Evolutionary conservation across 2,329 filamentous ascomycete genomes (phyloP), one percentile per base, ranked within the genome.

Genomic region (Exophiala alcalophila): DNA sequence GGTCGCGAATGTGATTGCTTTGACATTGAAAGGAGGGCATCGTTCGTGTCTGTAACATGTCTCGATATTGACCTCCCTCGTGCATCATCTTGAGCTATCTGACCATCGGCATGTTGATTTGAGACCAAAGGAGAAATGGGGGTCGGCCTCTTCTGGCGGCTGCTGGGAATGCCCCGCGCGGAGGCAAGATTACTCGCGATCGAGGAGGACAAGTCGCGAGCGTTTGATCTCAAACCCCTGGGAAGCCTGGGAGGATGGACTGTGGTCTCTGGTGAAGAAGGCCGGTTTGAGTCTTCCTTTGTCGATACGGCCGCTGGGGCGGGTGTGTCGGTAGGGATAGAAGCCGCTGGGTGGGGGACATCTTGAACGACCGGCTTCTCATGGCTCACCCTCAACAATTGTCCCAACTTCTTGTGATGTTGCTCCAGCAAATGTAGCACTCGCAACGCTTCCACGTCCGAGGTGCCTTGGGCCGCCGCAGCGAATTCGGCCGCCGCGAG

Each of bases 141-240:
- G 48, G 83, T 81, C 16, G 80, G 76, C 48, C 82, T 67, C 38
- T 67, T 66, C 24, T 69, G 67, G 3, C 70, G 63, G 24, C 15
- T 21, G 33, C 32, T 52, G 2, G 74, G 74, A 28, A 94, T 94
- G 12, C 89, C 89, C 52, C 89, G 77, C 21, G 88, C 88, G 10
- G 87, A 88, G 10, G 89, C 89, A 29, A 95, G 69, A 58, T 94
- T 94, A 65, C 80, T 94, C 18, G 87, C 88, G 49, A 95, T 94
- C 1, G 88, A 94, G 1, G 87, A 87, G 2, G 83, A 80, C 45
- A 83, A 70, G 44, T 90, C 84, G 44, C 87, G 80, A 18, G 78
- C 72, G 2, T 62, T 79, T 61, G 69, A 56, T 42, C 76, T 68
- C 51, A 65, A 62, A 6, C 63, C 43, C 47, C 60, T 48, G 2